These are phyloP conservation scores for Mariannaea elegans DNA, from an alignment of 2,329 filamentous ascomycete species.

Conservation along the genomic window DNA sequence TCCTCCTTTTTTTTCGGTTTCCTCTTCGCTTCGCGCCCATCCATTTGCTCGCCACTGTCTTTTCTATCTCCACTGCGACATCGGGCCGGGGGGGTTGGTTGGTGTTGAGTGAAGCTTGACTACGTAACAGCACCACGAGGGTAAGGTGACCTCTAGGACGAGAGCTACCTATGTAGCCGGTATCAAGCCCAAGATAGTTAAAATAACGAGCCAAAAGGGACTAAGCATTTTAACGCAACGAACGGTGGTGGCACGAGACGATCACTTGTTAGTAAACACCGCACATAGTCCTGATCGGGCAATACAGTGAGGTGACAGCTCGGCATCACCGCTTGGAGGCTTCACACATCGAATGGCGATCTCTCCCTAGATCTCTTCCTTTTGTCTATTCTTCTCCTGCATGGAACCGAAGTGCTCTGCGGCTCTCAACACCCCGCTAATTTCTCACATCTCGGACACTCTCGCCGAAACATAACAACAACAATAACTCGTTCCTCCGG, in stretches of 20 bases:
- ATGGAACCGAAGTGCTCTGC: neutral
- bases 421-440: neutral
- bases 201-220: neutral
- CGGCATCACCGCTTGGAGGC: neutral
- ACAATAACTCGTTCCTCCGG: neutral
- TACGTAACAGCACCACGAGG: conserved; percentile 3
- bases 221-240: neutral
- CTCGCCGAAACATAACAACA: neutral
- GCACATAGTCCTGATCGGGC: neutral
- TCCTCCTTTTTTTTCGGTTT: neutral
- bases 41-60: conserved; percentile 4
- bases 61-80: conserved; percentile 14
- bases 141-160: conserved; percentile 15
- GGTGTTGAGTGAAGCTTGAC: neutral
- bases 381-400: neutral
- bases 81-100: conserved; percentile 13
- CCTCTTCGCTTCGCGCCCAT: neutral
- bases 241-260: conserved; percentile 1
- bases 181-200: neutral
- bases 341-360: neutral
- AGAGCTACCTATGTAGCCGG: neutral
- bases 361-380: neutral
- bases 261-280: neutral
- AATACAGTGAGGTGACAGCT: neutral
- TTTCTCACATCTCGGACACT: neutral